Evolutionary conservation across 805 yeast genomes (phyloP).

Genomic region (Lachancea waltii): DNA sequence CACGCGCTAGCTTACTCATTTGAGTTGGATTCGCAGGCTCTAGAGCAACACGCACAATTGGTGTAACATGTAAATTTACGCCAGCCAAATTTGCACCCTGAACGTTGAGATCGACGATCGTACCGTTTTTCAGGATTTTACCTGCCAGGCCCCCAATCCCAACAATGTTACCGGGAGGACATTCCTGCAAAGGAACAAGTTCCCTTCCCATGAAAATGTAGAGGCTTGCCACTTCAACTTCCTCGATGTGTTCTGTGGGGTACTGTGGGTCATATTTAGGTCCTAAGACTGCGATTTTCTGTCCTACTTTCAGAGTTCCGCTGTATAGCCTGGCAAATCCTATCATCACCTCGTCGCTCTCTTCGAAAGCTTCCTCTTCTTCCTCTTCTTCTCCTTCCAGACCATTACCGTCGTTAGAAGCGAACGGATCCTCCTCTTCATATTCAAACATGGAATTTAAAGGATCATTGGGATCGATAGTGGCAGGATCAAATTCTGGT

Average conservation of each 20-base stretch:
- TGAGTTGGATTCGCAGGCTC: constrained; percentile 87
- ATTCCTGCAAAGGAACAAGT: constrained; percentile 63
- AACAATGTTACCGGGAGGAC: constrained; percentile 92
- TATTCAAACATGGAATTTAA: constrained; percentile 36
- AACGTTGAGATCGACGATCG: constrained; percentile 53
- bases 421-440: constrained; percentile 48
- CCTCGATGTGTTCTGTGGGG: constrained; percentile 49
- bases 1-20: constrained; percentile 67
- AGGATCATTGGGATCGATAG: constrained; percentile 35
- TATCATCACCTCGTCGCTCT: constrained; percentile 56
- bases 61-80: constrained; percentile 68
- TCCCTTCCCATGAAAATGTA: constrained; percentile 92
- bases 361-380: constrained; percentile 38
- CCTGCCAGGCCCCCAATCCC: constrained; percentile 91
- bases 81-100: constrained; percentile 75
- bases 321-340: constrained; percentile 88
- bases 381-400: constrained; percentile 46
- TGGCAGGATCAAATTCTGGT: constrained; percentile 21
- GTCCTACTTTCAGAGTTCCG: constrained; percentile 74
- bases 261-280: constrained; percentile 76
- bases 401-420: constrained; percentile 17
- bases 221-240: constrained; percentile 58
- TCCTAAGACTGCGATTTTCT: constrained; percentile 66
- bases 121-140: constrained; percentile 78
- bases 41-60: constrained; percentile 91